A percentile compares a stretch with the other conserved stretches of the same genome.
phyloP scores from a whole-genome alignment of 1,284 basidiomycete genomes.

The Tylopilus sp. region DNA sequence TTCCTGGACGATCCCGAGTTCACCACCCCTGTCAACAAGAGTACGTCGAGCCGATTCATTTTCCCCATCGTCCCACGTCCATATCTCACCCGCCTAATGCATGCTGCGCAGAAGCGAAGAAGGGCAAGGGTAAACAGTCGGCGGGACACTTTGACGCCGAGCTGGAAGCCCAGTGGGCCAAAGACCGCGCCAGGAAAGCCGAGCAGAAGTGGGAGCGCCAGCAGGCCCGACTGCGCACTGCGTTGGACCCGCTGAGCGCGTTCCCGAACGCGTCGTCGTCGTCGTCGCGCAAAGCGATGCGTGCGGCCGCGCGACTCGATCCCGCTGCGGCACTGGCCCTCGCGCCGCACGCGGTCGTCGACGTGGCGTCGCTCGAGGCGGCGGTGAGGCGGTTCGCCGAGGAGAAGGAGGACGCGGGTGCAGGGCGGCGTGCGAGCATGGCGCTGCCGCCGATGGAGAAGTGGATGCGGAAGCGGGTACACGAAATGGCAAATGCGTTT shows the following conservation, averaged over 20 bases:
- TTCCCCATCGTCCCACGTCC: too few species aligned
- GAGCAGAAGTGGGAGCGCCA: conserved; percentile 66
- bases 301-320: conserved; percentile 49
- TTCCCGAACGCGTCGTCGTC: too few species aligned
- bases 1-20: conserved; percentile 23
- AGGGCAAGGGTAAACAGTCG: conserved; percentile 41
- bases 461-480: conserved; percentile 63
- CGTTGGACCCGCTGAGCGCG: conserved; percentile 49
- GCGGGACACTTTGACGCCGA: conserved; percentile 53
- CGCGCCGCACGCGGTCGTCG: conserved; percentile 47
- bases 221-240: conserved; percentile 50
- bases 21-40: conserved; percentile 29
- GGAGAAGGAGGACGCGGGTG: conserved; percentile 28
- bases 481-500: conserved; percentile 76
- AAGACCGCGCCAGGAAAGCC: conserved; percentile 80
- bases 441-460: conserved; percentile 75
- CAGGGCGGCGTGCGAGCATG: conserved; percentile 44
- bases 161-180: conserved; percentile 73
- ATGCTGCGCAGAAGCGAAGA: conserved; percentile 45
- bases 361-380: conserved; percentile 56
- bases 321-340: conserved; percentile 38
- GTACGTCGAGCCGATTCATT: conserved; percentile 18
- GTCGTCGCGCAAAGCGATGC: conserved; percentile 61
- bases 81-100: neutral
- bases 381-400: conserved; percentile 69